These are phyloP conservation scores for Exobasidium rhododendri DNA, from an alignment of 1,284 basidiomycete species.

Conservation along the genomic window DNA sequence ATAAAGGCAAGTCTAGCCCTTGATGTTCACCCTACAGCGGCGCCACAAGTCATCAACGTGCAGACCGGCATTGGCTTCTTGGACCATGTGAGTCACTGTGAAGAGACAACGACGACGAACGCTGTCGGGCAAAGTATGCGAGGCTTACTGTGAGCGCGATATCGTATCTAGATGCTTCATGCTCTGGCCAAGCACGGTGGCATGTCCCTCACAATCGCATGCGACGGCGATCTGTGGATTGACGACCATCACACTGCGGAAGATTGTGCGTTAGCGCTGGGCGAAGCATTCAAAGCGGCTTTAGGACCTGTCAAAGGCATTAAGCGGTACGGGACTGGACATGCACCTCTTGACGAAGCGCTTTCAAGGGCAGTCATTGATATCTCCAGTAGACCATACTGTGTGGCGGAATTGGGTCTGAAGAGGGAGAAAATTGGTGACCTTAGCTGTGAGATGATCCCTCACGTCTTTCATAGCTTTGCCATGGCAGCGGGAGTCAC, in stretches of 20 bases:
- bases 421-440: constrained; percentile 96
- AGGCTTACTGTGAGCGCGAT: constrained; percentile 11
- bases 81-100: constrained; percentile 82
- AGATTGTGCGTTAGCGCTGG: constrained; percentile 88
- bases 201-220: constrained; percentile 75
- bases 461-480: constrained; percentile 89
- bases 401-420: constrained; percentile 73
- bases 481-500: constrained; percentile 86
- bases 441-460: constrained; percentile 82
- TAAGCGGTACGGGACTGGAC: constrained; percentile 89
- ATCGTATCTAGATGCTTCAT: constrained; percentile 51
- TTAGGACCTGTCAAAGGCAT: constrained; percentile 92
- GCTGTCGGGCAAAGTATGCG: not conserved
- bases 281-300: constrained; percentile 90
- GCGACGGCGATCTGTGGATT: constrained; percentile 92
- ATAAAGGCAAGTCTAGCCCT: constrained; percentile 79
- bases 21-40: constrained; percentile 69
- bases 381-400: constrained; percentile 94
- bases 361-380: constrained; percentile 93
- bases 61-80: constrained; percentile 96
- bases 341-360: constrained; percentile 87
- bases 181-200: constrained; percentile 55
- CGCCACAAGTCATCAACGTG: constrained; percentile 75
- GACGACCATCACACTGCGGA: constrained; percentile 98
- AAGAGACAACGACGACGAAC: not conserved